These are phyloP conservation scores for Eutypa lata DNA, from an alignment of 2,329 filamentous ascomycete genomes.

Conservation along the genomic window DNA sequence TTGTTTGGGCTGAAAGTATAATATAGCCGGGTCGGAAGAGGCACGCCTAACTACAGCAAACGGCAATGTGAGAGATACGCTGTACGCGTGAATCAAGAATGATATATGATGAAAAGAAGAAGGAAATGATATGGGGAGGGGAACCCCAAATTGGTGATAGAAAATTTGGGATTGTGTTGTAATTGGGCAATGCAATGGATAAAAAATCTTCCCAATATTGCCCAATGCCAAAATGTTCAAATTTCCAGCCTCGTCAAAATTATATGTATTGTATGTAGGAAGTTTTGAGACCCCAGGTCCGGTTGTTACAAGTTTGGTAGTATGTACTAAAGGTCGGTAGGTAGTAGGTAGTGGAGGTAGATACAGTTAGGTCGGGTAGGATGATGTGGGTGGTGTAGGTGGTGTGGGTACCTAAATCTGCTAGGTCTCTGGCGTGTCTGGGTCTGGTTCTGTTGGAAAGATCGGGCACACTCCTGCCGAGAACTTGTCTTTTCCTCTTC, in stretches of 20 bases:
- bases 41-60: no score
- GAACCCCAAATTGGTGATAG: neutral
- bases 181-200: neutral
- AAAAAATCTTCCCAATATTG: neutral
- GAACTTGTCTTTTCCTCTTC: neutral
- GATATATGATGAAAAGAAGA: neutral
- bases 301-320: no score
- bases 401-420: no score
- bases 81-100: neutral
- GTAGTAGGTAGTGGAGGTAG: no score
- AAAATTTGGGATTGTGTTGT: neutral
- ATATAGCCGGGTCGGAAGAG: neutral
- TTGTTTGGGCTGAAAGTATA: neutral
- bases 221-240: neutral
- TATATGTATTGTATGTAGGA: neutral
- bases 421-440: neutral
- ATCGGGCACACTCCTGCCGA: neutral
- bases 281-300: no score
- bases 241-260: neutral
- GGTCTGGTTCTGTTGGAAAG: neutral
- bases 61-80: no score
- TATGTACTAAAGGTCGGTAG: no score
- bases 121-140: neutral
- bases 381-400: no score
- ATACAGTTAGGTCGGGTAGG: no score